Conservation (phyloP, 2,329 filamentous ascomycete species). For the Cladosporium sp. region DNA sequence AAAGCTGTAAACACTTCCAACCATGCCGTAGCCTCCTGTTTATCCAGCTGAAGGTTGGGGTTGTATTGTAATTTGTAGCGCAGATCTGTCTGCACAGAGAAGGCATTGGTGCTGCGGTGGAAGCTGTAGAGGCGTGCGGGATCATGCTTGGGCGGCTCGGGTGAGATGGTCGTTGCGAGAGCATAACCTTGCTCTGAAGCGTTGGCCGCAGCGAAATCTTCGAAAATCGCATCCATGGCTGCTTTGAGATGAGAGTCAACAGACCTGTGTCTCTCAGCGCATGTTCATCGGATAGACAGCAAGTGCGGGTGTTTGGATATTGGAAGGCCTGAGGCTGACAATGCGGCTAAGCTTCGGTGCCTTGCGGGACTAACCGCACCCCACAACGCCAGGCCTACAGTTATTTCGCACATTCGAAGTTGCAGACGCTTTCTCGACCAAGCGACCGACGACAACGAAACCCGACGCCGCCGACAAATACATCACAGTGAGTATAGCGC, state of each 20-base stretch:
- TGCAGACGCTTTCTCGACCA: slow-evolving; percentile 9
- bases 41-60: slow-evolving; percentile 38
- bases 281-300: background rate
- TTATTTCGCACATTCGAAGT: slow-evolving; percentile 10
- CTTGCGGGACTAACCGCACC: slow-evolving; percentile 8
- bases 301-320: too few relatives aligned
- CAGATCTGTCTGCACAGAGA: slow-evolving; percentile 64
- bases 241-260: background rate
- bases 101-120: slow-evolving; percentile 63
- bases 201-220: slow-evolving; percentile 68
- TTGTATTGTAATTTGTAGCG: slow-evolving; percentile 65
- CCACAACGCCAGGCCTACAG: slow-evolving; percentile 12
- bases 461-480: slow-evolving; percentile 12
- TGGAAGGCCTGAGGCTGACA: slow-evolving; percentile 4
- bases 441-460: slow-evolving; percentile 16
- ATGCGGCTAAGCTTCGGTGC: slow-evolving; percentile 1
- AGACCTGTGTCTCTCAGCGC: background rate
- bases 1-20: slow-evolving; percentile 76
- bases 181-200: slow-evolving; percentile 61
- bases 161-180: slow-evolving; percentile 70
- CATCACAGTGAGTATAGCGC: slow-evolving; percentile 24
- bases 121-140: slow-evolving; percentile 65
- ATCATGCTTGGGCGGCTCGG: slow-evolving; percentile 58
- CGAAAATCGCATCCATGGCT: slow-evolving; percentile 64
- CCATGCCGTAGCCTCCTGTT: slow-evolving; percentile 72